A percentile compares a stretch with the other conserved stretches of the same genome.
phyloP scores from a whole-genome alignment of 2,329 filamentous ascomycete genomes.

The Drechslerella dactyloides region DNA sequence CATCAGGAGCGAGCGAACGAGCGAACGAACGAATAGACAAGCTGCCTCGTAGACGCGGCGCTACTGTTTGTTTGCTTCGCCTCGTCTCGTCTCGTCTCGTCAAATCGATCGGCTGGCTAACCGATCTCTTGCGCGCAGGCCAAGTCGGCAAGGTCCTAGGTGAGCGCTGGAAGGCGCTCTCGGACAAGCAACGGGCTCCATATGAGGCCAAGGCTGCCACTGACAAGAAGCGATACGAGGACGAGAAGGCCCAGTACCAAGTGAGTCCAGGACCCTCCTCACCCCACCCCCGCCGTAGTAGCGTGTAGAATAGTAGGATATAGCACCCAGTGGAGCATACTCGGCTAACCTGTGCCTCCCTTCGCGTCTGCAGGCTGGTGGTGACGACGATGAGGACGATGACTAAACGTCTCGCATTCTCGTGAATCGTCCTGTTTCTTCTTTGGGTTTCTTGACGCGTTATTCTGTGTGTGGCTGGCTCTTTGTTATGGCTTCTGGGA shows the following conservation, averaged over 20 bases:
- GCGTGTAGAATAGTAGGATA: constrained; percentile 22
- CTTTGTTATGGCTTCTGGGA: constrained; percentile 23
- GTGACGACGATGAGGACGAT: constrained; percentile 54
- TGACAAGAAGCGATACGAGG: constrained; percentile 99
- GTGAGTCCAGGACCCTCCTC: constrained; percentile 63
- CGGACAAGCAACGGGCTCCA: constrained; percentile 87
- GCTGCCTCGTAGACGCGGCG: not conserved
- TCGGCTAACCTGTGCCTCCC: no score
- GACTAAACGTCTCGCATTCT: constrained; percentile 50
- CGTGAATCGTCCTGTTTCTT: constrained; percentile 24
- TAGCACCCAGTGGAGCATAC: no score
- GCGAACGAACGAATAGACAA: no score
- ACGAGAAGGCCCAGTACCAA: constrained; percentile 93
- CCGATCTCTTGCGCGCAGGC: constrained; percentile 59
- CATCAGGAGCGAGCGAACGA: not conserved
- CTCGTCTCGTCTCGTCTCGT: no score
- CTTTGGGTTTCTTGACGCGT: constrained; percentile 7
- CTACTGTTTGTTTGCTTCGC: constrained; percentile 45
- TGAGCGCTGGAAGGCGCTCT: constrained; percentile 97
- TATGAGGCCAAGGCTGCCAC: constrained; percentile 96
- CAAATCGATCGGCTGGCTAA: constrained; percentile 17
- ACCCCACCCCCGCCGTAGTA: constrained; percentile 1
- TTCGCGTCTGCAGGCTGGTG: constrained; percentile 53
- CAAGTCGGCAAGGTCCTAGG: constrained; percentile 98
- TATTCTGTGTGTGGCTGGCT: constrained; percentile 13